Conservation (phyloP, 192 early-diverging fungal species). For the Gryganskiella cystojenkinii region DNA sequence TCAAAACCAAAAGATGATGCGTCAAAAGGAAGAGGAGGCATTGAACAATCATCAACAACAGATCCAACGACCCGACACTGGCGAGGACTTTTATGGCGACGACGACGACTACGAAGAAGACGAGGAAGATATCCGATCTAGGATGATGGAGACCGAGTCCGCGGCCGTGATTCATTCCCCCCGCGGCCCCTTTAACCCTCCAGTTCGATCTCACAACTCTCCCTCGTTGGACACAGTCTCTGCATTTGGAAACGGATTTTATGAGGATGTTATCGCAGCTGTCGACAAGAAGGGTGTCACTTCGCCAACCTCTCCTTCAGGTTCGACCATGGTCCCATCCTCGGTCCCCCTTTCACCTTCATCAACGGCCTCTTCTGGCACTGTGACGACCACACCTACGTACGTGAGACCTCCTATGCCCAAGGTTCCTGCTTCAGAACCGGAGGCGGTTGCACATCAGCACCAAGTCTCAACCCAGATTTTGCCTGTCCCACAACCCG, state of each 20-base stretch:
- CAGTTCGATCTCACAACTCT: background rate
- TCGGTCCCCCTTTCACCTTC: background rate
- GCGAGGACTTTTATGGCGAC: slow-evolving; percentile 1
- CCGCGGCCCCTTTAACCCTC: background rate
- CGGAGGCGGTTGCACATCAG: background rate
- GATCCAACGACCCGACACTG: background rate
- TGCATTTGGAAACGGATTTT: slow-evolving; percentile 12
- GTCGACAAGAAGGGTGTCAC: slow-evolving; percentile 9
- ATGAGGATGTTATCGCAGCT: slow-evolving; percentile 31
- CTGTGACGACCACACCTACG: background rate
- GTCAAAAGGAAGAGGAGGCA: slow-evolving; percentile 19
- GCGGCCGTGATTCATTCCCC: background rate
- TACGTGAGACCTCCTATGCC: slow-evolving; percentile 23
- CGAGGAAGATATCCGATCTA: slow-evolving; percentile 19
- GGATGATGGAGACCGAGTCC: slow-evolving; percentile 12
- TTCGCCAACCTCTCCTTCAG: no score
- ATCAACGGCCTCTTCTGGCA: background rate
- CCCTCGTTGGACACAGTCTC: slow-evolving; percentile 7
- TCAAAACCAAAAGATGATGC: slow-evolving; percentile 27
- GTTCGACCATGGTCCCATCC: background rate
- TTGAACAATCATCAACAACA: slow-evolving; percentile 2
- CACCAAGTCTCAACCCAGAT: slow-evolving; percentile 26
- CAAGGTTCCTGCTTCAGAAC: slow-evolving; percentile 7
- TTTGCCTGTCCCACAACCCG: slow-evolving; percentile 19
- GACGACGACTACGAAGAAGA: slow-evolving; percentile 13